phyloP scores from a whole-genome alignment of 371 early-diverging fungal species.

The Cokeromyces recurvatus region DNA sequence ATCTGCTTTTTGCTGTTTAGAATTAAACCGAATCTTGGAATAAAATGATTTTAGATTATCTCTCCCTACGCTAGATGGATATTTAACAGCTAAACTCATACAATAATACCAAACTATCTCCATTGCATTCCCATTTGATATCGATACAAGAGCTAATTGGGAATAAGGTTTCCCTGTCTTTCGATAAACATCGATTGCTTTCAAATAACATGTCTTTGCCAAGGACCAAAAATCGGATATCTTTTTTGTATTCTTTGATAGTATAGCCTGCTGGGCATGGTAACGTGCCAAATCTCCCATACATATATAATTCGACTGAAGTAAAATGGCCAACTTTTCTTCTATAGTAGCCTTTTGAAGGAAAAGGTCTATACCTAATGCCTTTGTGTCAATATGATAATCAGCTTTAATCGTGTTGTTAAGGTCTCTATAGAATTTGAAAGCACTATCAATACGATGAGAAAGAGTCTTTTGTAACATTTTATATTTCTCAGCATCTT shows the following conservation, averaged over 20 bases:
- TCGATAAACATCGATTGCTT: conserved; percentile 38
- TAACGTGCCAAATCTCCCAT: conserved; percentile 50
- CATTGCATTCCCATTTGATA: conserved; percentile 39
- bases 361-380: conserved; percentile 34
- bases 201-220: conserved; percentile 37
- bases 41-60: conserved; percentile 46
- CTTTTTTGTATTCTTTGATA: conserved; percentile 14
- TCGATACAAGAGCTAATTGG: conserved; percentile 41
- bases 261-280: conserved; percentile 31
- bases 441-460: conserved; percentile 28
- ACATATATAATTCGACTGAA: conserved; percentile 43
- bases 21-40: conserved; percentile 29
- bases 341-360: conserved; percentile 11
- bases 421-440: conserved; percentile 42
- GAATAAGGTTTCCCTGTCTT: conserved; percentile 47
- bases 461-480: conserved; percentile 17
- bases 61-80: conserved; percentile 35
- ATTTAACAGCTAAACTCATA: conserved; percentile 44
- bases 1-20: not conserved
- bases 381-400: conserved; percentile 30
- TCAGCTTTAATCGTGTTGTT: conserved; percentile 26
- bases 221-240: conserved; percentile 24
- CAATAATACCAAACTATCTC: conserved; percentile 52
- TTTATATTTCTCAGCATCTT: conserved; percentile 1
- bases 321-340: conserved; percentile 26